Evolutionary conservation across 192 early-diverging fungal species (phyloP).

Genomic region (Backusella tuberculispora): DNA sequence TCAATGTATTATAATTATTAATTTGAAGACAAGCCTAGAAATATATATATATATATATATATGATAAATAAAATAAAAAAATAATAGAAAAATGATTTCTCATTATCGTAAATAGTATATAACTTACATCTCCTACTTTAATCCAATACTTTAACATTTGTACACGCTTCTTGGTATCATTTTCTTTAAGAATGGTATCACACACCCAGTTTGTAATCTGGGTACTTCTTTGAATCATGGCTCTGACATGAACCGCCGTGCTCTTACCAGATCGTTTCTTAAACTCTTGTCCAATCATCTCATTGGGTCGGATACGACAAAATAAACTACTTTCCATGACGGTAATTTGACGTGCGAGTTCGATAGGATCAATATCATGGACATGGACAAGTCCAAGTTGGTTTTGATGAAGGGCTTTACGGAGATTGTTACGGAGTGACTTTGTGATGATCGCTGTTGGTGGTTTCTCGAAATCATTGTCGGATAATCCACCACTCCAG

Average conservation of each 20-base stretch:
- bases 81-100: too few relatives aligned
- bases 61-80: not conserved
- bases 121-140: constrained; percentile 66
- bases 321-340: constrained; percentile 77
- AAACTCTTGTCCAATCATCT: constrained; percentile 52
- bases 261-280: constrained; percentile 30
- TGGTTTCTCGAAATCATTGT: not conserved
- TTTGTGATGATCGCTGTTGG: constrained; percentile 22
- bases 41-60: not conserved
- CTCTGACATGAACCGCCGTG: constrained; percentile 47
- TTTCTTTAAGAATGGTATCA: constrained; percentile 71
- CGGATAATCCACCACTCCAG: not conserved
- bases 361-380: constrained; percentile 60
- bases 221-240: constrained; percentile 40
- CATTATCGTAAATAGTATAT: too few relatives aligned
- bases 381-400: constrained; percentile 12
- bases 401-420: not conserved
- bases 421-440: constrained; percentile 7
- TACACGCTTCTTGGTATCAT: constrained; percentile 70
- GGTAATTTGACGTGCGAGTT: constrained; percentile 74
- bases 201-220: constrained; percentile 76
- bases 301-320: constrained; percentile 61
- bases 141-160: constrained; percentile 78
- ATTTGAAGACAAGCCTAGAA: constrained; percentile 48
- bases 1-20: constrained; percentile 74